Conservation (phyloP, 1,284 basidiomycete genomes). For the Rhodotorula sp. region DNA sequence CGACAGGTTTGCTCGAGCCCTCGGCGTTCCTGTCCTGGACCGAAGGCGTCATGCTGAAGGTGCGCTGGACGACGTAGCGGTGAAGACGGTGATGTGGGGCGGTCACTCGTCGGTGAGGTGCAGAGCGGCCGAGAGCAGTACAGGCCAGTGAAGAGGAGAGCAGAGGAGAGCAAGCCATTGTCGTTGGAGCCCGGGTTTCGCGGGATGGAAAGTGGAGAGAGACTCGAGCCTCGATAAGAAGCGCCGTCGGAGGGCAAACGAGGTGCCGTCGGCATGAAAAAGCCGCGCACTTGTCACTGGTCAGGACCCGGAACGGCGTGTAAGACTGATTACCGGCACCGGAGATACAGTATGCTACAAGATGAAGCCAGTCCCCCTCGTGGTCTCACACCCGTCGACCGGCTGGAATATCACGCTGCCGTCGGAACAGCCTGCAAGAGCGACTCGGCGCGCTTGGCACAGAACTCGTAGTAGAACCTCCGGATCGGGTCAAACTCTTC, state of each 20-base stretch:
- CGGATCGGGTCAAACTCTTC: slow-evolving; percentile 39
- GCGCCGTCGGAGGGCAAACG: too few relatives aligned
- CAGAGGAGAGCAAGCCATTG: not conserved
- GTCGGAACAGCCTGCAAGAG: not conserved
- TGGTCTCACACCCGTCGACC: not conserved
- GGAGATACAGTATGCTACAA: not conserved
- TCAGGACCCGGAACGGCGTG: too few relatives aligned
- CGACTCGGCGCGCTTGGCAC: slow-evolving; percentile 14
- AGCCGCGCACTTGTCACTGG: too few relatives aligned
- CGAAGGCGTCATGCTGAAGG: not conserved
- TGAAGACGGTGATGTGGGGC: too few relatives aligned
- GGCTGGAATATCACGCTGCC: not conserved
- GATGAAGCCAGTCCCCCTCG: not conserved
- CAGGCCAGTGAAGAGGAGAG: not conserved
- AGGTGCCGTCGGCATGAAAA: not conserved
- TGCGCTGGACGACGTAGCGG: not conserved
- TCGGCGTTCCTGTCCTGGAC: not conserved
- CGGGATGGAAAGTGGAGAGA: too few relatives aligned
- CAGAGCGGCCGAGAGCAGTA: not conserved
- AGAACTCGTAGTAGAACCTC: slow-evolving; percentile 30
- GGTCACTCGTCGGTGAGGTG: too few relatives aligned
- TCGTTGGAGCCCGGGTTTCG: too few relatives aligned
- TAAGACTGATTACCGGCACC: too few relatives aligned
- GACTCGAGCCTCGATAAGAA: too few relatives aligned
- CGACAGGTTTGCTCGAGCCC: not conserved